Percentiles rank a stretch among this genome's conserved stretches.
Evolutionary conservation across 2,329 filamentous ascomycete genomes (phyloP).

Genomic region (Arthrobotrys megalospora): DNA sequence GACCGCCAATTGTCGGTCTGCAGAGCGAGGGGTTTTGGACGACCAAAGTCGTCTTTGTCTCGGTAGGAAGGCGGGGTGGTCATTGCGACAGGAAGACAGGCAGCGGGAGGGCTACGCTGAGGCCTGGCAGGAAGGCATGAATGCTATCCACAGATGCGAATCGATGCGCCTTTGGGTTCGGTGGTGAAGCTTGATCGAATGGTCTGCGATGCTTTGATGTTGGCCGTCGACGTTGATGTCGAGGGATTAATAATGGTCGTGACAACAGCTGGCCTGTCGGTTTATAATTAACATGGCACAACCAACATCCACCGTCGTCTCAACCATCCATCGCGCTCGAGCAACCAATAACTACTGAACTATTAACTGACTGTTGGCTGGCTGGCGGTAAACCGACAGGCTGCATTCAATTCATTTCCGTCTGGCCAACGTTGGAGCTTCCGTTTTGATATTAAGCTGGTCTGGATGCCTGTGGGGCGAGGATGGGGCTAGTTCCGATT

Average conservation of each 20-base stretch:
- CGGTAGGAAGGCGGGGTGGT: conserved; percentile 42
- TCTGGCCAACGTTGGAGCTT: conserved; percentile 43
- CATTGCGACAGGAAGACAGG: conserved; percentile 31
- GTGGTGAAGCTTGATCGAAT: not conserved
- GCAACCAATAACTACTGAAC: not conserved
- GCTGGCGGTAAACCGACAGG: not conserved
- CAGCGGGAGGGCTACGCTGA: conserved; percentile 17
- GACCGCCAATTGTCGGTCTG: conserved; percentile 45
- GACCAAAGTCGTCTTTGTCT: conserved; percentile 58
- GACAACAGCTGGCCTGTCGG: conserved; percentile 12
- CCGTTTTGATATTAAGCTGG: conserved; percentile 30
- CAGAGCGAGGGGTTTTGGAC: conserved; percentile 36
- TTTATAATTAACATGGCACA: conserved; percentile 25
- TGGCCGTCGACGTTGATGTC: not conserved
- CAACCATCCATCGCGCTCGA: conserved; percentile 25
- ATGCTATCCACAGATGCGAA: conserved; percentile 11
- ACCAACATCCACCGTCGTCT: conserved; percentile 4
- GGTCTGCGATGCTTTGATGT: not conserved
- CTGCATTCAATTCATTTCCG: not conserved
- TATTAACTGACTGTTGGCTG: not conserved
- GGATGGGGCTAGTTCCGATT: conserved; percentile 30
- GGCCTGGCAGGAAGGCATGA: conserved; percentile 27
- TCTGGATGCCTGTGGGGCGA: conserved; percentile 43
- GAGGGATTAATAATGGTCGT: not conserved
- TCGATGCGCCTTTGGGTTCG: not conserved